A percentile compares a stretch with the other conserved stretches of the same genome.
Conservation (phyloP, 805 yeast genomes). For the Teunomyces cretensis region DNA sequence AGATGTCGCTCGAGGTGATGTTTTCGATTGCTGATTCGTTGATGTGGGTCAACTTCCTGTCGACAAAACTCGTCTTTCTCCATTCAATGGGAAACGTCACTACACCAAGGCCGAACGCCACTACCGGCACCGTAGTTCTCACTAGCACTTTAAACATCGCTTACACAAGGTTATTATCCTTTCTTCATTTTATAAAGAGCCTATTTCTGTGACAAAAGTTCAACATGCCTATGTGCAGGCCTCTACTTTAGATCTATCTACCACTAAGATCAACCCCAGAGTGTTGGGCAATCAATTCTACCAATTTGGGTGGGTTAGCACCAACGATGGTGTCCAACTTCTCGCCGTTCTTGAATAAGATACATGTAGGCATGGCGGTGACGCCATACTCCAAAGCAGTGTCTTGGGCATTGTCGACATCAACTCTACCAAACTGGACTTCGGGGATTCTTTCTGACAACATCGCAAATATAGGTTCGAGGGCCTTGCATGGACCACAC, state of each 20-base stretch:
- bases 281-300: constrained; percentile 26
- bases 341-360: constrained; percentile 61
- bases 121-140: constrained; percentile 26
- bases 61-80: constrained; percentile 16
- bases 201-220: no score
- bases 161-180: no score
- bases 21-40: constrained; percentile 20
- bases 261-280: constrained; percentile 8
- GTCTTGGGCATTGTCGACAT: constrained; percentile 63
- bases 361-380: constrained; percentile 76
- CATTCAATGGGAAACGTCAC: constrained; percentile 26
- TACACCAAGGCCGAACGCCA: constrained; percentile 32
- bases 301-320: constrained; percentile 50
- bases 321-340: constrained; percentile 61
- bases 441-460: constrained; percentile 43
- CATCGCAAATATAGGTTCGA: constrained; percentile 54
- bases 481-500: constrained; percentile 81
- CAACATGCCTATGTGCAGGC: not conserved
- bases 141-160: constrained; percentile 28
- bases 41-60: constrained; percentile 13
- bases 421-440: constrained; percentile 66
- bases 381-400: constrained; percentile 61
- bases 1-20: constrained; percentile 20
- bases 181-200: no score
- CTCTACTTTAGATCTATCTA: not conserved